Evolutionary conservation across 345 rosid species (phyloP).

Genomic region (Rhodomyrtus tomentosa): DNA sequence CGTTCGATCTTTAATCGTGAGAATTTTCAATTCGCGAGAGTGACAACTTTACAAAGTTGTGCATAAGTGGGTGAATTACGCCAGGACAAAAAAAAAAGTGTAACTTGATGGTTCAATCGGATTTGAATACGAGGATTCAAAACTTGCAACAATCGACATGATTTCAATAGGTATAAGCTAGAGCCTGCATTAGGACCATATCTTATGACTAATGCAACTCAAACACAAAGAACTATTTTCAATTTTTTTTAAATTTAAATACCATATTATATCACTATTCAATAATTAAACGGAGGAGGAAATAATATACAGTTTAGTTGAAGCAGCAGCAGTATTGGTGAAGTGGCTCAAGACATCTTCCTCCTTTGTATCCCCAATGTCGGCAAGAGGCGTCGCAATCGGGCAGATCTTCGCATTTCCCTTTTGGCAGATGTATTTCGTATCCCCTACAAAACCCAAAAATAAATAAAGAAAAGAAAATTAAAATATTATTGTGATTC

Average conservation of each 20-base stretch:
- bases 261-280: neutral
- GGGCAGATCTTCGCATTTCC: neutral
- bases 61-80: neutral
- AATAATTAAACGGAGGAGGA: neutral
- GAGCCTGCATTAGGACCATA: neutral
- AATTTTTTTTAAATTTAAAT: too few relatives aligned
- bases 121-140: neutral
- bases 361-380: neutral
- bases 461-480: neutral
- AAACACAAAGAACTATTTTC: too few relatives aligned
- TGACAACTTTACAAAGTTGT: neutral
- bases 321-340: neutral
- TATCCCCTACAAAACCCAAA: neutral
- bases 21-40: neutral
- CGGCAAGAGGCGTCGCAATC: neutral
- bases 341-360: neutral
- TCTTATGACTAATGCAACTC: neutral
- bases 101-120: neutral
- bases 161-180: neutral
- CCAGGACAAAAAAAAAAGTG: neutral
- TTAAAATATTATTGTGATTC: neutral
- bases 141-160: neutral
- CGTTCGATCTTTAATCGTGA: neutral
- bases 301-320: neutral
- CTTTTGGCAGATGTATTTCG: neutral